Conservation (phyloP, 495 filamentous ascomycete genomes). For the Penicillium maclennaniae region DNA sequence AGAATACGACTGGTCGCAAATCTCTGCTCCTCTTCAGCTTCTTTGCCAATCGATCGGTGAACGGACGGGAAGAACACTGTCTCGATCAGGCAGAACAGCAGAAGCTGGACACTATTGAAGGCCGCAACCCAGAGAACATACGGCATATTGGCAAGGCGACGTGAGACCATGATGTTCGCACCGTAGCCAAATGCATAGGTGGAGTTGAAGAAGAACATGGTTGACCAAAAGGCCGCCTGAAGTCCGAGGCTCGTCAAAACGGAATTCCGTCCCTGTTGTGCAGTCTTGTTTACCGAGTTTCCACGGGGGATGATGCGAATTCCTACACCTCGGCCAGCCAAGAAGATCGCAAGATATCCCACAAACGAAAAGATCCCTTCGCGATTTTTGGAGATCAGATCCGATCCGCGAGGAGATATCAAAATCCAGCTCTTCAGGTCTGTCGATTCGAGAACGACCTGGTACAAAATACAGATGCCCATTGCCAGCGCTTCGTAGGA, state of each 20-base stretch:
- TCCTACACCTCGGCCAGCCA: slow-evolving; percentile 80
- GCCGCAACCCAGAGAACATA: slow-evolving; percentile 89
- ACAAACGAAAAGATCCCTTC: slow-evolving; percentile 92
- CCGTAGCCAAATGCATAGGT: slow-evolving; percentile 64
- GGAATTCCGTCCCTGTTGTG: slow-evolving; percentile 40
- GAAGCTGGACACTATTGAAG: slow-evolving; percentile 79
- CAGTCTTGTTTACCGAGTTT: slow-evolving; percentile 34
- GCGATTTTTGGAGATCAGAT: slow-evolving; percentile 81
- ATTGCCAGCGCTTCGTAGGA: slow-evolving; percentile 72
- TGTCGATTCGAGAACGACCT: slow-evolving; percentile 71
- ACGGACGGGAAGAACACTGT: slow-evolving; percentile 68
- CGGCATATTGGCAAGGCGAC: slow-evolving; percentile 86
- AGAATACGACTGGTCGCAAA: slow-evolving; percentile 76
- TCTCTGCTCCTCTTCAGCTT: slow-evolving; percentile 51
- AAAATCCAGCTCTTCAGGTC: slow-evolving; percentile 78
- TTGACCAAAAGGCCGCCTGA: slow-evolving; percentile 62
- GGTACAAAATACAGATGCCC: slow-evolving; percentile 60
- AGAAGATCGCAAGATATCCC: slow-evolving; percentile 92
- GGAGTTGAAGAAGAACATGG: slow-evolving; percentile 62
- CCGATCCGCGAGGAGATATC: slow-evolving; percentile 66
- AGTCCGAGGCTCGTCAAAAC: slow-evolving; percentile 57
- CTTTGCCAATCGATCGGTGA: slow-evolving; percentile 49
- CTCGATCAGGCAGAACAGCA: slow-evolving; percentile 74
- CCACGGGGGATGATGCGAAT: slow-evolving; percentile 69
- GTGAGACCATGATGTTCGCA: slow-evolving; percentile 65